Evolutionary conservation across 352 stramenopile species (phyloP), one percentile per base, ranked within the genome.

Genomic region (Pseudoperonospora humuli): DNA sequence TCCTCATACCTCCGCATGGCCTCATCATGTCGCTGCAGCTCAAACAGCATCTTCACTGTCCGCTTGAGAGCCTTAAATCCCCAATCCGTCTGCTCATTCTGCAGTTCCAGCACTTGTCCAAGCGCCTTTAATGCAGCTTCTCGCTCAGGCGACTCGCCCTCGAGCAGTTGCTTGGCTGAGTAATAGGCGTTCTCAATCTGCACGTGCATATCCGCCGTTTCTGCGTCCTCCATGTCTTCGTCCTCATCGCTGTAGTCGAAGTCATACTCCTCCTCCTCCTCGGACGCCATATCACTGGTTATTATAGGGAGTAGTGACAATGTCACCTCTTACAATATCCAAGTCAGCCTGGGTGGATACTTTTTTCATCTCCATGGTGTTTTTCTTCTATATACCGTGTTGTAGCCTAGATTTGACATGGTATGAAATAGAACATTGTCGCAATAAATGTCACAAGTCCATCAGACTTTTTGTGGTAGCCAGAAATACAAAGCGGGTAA

Each of bases 181-280:
- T 97, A 97, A 67, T 97, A 97, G 18, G 85, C 67, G 68, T 97
- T 97, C 64, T 97, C 86, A 29, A 96, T 82, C 54, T 88, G 80
- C 46, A 96, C 83, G 54, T 93, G 75, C 24, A 82, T 56, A 42
- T 88, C 73, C 21, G 54, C 53, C 19, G 76, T 73, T 53, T 92
- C 75, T 10, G 57, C 69, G 54, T 81, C 70, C 35, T 90, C 71
- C 69, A 95, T 88, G 48, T 94, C 80, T 42, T 96, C 85, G 53
- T 92, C 78, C 23, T 96, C 84, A 64, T 93, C 80, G 53, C 84
- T 86, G 67, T 97, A 96, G 54, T 97, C 82, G 45, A 96, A 96
- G 41, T 92, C 80, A 49, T 95, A 93, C 53, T 94, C 75, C 39
- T 85, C 71, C n/a, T 64, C 55, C 32, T n/a, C 26, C 9, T 31